phyloP scores from a whole-genome alignment of 2,329 filamentous ascomycete species.

The Juglanconis sp. region DNA sequence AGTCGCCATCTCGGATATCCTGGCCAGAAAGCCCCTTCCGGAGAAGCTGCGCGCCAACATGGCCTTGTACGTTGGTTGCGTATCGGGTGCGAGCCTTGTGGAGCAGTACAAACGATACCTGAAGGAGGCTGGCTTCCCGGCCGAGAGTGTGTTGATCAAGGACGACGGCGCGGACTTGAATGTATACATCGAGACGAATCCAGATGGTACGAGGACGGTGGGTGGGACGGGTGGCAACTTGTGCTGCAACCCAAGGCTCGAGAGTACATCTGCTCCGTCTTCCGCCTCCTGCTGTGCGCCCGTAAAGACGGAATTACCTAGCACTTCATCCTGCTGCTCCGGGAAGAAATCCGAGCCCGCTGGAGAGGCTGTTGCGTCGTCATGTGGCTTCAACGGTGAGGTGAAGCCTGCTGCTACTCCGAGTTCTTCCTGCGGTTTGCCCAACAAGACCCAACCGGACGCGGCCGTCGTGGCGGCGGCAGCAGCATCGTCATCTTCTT shows the following conservation, averaged over 20 bases:
- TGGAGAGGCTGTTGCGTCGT: neutral
- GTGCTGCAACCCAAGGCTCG: conserved; percentile 20
- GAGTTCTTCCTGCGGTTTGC: neutral
- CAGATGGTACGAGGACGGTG: conserved; percentile 22
- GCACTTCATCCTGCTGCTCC: no score
- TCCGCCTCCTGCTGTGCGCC: neutral
- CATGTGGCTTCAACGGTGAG: neutral
- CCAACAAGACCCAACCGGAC: conserved; percentile 21
- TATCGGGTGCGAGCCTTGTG: conserved; percentile 54
- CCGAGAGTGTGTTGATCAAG: conserved; percentile 42
- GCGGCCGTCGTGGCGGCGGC: conserved; percentile 8
- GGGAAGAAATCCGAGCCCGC: no score
- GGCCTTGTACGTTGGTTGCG: conserved; percentile 57
- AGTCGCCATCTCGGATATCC: conserved; percentile 58
- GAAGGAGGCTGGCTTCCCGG: conserved; percentile 45
- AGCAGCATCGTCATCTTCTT: conserved; percentile 3
- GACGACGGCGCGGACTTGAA: conserved; percentile 46
- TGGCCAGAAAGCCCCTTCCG: conserved; percentile 48
- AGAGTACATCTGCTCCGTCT: conserved; percentile 9
- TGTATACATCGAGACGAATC: conserved; percentile 36
- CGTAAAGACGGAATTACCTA: no score
- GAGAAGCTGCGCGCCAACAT: conserved; percentile 45
- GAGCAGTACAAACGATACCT: conserved; percentile 51
- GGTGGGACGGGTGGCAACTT: conserved; percentile 16
- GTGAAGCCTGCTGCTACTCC: neutral